Base-by-base conservation (phyloP, 106 monocot species). In the Narthecium ossifragum region DNA sequence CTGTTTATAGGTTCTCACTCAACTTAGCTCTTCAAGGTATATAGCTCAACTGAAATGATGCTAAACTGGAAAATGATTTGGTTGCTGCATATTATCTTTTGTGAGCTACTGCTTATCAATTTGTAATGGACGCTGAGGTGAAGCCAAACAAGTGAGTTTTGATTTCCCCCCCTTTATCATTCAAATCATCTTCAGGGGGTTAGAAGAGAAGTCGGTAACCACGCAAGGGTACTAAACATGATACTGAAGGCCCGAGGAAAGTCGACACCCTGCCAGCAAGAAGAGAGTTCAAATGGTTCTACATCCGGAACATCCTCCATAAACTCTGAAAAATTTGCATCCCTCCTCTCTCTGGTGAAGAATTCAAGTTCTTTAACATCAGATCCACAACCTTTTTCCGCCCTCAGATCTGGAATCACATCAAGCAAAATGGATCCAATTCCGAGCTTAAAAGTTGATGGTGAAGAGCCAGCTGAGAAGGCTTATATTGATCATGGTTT, bases 171-270 rank as follows among this genome's bases (percentile, higher is more conserved):
- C 13, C 28, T 43, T 2, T 26, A 36, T 66, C 18, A 45, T n/a
- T n/a, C n/a, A n/a, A n/a, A n/a, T n/a, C n/a, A 63, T 27, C 27
- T 71, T 53, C 41, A 85, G 85, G 85, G 80, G 5, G 85, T 85
- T 12, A 61, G 80, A 56, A 70, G 73, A 74, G 77, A 85, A 61
- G 85, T 78, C 22, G 85, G 85, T 46, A 28, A 55, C 26, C 77
- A 85, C 46, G 86, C 82, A 12, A 72, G 78, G 60, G 33, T 75
- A 75, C 64, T 86, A 14, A 86, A 78, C 64, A 61, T 37, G 36
- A 23, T 66, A 37, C 34, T 40, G 52, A 71, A 53, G 15, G 53
- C 68, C 23, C 46, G 41, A 34, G 72, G 66, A 25, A 60, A 55
- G 36, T 34, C 34, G 1, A 13, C 31, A 40, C 32, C 34, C 4